Conservation (phyloP, 31 red algal genomes). For the Porphyra umbilicalis region DNA sequence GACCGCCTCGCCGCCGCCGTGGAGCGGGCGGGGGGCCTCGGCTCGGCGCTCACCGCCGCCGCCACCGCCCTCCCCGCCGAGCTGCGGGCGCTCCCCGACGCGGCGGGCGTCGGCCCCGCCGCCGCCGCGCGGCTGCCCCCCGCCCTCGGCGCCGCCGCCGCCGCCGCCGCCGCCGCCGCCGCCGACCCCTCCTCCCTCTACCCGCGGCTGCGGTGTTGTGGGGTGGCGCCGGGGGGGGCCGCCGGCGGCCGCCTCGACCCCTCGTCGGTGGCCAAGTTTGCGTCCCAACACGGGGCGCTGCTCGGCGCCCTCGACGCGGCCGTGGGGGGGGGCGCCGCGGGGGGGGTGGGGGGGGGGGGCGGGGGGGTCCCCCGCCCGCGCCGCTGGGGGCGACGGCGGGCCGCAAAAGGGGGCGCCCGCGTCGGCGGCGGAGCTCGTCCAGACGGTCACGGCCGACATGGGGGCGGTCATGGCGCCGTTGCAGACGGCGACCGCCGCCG, state of each 20-base stretch:
- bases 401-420: neutral
- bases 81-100: neutral
- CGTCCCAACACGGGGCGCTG: neutral
- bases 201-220: neutral
- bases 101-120: neutral
- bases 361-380: neutral
- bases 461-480: neutral
- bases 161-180: neutral
- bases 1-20: neutral
- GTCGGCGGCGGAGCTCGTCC: neutral
- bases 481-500: neutral
- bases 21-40: neutral
- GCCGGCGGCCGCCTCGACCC: neutral
- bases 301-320: neutral
- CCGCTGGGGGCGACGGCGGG: neutral
- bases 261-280: neutral
- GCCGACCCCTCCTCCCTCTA: neutral
- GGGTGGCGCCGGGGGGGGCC: neutral
- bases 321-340: neutral
- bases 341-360: neutral
- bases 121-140: neutral
- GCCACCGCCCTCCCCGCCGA: neutral
- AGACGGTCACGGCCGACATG: neutral
- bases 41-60: neutral
- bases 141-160: neutral